Base-by-base conservation (phyloP, 306 rosid species). In the Prunus kanzakura region DNA sequence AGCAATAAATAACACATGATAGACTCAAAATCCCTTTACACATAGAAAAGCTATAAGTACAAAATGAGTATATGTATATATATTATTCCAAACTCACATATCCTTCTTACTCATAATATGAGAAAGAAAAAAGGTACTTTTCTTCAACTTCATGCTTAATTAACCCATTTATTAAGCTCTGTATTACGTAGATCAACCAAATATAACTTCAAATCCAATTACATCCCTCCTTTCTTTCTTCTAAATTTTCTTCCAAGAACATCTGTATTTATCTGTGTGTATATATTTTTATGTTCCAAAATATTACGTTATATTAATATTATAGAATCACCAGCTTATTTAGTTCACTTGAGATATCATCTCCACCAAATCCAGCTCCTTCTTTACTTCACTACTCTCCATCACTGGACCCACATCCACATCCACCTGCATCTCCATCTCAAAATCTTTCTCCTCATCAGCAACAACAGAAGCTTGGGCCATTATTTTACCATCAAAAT, bases 291-390 rank as follows among this genome's bases (percentile, higher is more conserved):
- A 47, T 51, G 14, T 3, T 54, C 38, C 43, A 49, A 46, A 46
- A 20, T 23, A 5, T 67, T 68, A 47, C 13, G 47, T 46, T 67
- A 6, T 68, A 7, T 55, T 32, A 13, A 15, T 47, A 45, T 14
- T 16, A 11, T 25, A 22, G 56, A 72, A 35, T 32, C 35, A 57
- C 2, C 27, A 20, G 22, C 49, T 43, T 22, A 38, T 76, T 66
- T 78, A 66, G 47, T 84, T 81, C 67, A 82, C 87, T 38, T 82
- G 91, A 54, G 83, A 78, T 65, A 92, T 92, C 96, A 92, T 89
- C 87, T 95, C 92, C 86, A 87, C 90, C 84, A 95, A 91, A 82
- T 92, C 97, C 82, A 90, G 14, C 80, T 95, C 97, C 84, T 88
- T 81, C 88, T 88, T 87, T 72, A 81, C 91, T 64, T 84, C 84